phyloP scores from a whole-genome alignment of 805 yeast species.

The Candida patagonica region DNA sequence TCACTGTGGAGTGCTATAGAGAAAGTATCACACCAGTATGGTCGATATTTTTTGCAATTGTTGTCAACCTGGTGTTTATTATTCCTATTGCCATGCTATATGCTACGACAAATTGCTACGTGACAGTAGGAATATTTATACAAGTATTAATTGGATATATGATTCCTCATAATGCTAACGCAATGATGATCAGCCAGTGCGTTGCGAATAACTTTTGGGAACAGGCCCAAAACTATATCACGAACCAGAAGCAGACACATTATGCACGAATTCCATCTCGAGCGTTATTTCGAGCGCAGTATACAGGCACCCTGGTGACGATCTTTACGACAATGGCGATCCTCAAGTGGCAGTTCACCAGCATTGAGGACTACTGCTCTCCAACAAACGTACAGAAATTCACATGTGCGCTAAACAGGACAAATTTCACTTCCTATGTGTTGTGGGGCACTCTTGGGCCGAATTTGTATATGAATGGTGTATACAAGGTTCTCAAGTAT shows the following conservation, averaged over 20 bases:
- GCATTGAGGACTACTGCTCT: conserved; percentile 36
- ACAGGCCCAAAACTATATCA: conserved; percentile 46
- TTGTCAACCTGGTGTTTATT: conserved; percentile 46
- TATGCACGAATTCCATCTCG: conserved; percentile 52
- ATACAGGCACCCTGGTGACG: conserved; percentile 28
- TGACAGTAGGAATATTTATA: conserved; percentile 51
- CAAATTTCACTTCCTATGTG: conserved; percentile 42
- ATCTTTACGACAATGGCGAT: conserved; percentile 39
- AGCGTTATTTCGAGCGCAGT: conserved; percentile 17
- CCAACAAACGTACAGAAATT: conserved; percentile 35
- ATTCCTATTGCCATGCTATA: conserved; percentile 54
- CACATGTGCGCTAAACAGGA: conserved; percentile 31
- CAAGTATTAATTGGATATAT: conserved; percentile 59
- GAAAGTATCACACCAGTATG: conserved; percentile 31
- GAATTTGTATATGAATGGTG: conserved; percentile 31
- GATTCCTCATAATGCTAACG: conserved; percentile 42
- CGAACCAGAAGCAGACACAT: conserved; percentile 52
- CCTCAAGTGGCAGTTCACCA: conserved; percentile 34
- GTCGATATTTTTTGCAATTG: conserved; percentile 43
- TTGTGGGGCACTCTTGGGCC: conserved; percentile 40
- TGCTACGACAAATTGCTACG: conserved; percentile 47
- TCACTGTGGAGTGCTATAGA: conserved; percentile 15
- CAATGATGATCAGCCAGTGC: conserved; percentile 24
- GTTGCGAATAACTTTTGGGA: conserved; percentile 22
- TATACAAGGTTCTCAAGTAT: conserved; percentile 19